These are phyloP conservation scores for Fusarium sp. DNA, from an alignment of 2,329 filamentous ascomycete species.

Conservation along the genomic window DNA sequence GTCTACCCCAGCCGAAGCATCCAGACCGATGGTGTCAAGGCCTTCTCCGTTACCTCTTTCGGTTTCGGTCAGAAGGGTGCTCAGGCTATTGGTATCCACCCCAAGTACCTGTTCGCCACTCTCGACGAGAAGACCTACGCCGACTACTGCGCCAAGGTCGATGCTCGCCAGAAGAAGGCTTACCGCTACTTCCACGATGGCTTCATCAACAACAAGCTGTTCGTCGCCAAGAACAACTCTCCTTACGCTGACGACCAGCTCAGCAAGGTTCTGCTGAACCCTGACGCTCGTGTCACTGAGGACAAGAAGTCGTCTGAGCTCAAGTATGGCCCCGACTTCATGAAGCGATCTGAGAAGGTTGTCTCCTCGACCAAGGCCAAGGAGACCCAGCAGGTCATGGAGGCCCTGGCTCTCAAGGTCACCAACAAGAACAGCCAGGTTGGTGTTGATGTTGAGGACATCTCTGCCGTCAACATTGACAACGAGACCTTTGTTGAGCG, in stretches of 20 bases:
- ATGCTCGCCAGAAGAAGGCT: conserved; percentile 95
- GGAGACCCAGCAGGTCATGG: conserved; percentile 80
- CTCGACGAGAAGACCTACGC: conserved; percentile 87
- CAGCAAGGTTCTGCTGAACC: conserved; percentile 91
- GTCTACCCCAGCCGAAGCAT: conserved; percentile 95
- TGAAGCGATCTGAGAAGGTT: conserved; percentile 72
- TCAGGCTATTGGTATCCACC: conserved; percentile 96
- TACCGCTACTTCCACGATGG: conserved; percentile 99
- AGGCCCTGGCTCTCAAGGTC: conserved; percentile 77
- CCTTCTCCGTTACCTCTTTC: conserved; percentile 98
- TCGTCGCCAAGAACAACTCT: conserved; percentile 92
- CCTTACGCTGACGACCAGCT: conserved; percentile 93
- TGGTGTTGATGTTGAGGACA: conserved; percentile 93
- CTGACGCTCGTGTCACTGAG: conserved; percentile 83
- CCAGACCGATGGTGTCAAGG: conserved; percentile 98
- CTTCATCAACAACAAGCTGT: conserved; percentile 96
- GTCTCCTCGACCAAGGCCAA: conserved; percentile 63
- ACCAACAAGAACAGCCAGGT: conserved; percentile 75
- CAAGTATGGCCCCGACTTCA: conserved; percentile 76
- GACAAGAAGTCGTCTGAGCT: conserved; percentile 90
- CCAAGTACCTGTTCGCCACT: conserved; percentile 94
- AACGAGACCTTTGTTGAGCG: conserved; percentile 95
- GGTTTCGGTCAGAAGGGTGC: conserved; percentile 99
- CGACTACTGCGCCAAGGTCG: conserved; percentile 87
- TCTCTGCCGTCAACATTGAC: conserved; percentile 87